Evolutionary conservation across 495 filamentous ascomycete genomes (phyloP), one percentile per base, ranked within the genome.

Genomic region (Podospora pseudopauciseta): DNA sequence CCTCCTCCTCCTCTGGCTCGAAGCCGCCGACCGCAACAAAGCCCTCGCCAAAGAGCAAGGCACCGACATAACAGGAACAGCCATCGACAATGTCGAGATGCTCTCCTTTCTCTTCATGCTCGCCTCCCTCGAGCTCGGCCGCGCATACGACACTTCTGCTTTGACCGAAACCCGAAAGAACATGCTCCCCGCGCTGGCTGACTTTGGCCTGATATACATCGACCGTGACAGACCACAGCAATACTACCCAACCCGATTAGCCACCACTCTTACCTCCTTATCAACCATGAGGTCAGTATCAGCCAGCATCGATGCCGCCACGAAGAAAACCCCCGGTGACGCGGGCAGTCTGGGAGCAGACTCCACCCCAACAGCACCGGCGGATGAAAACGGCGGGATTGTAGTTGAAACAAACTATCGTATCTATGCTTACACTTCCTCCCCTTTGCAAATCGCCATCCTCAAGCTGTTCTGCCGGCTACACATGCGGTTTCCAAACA

Each of bases 401-500:
- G 91, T 99, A 71, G 85, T 98, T 71, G 95, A 99, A 83, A 99
- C 95, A n/a, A 99, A 99, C 81, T 97, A 97, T 81, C 91, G 95
- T 30, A 79, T 99, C 71, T 99, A 99, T 80, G 95, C 95, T 34
- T 99, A 98, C 81, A 97, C 96, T 5, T 88, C 88, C 27, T 97
- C 93, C 0, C 91, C 92, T 0, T 86, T 99, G 0, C 93, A 96
- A 77, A 98, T 97, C 70, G 91, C 92, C 64, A 91, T 99, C 61
- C 88, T 99, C n/a, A 87, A 89, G 39, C 89, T 99, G 68, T 99
- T 99, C 80, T 85, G 88, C 32, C 88, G 89, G 19, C 88, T 99
- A 60, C 88, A 87, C 66, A 90, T 90, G 76, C 93, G 94, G 67
- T 97, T 94, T 78, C 91, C 92, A 0, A 95, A 96, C 79, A 88